Evolutionary conservation across 2,329 filamentous ascomycete species (phyloP).

Genomic region (Fusarium anguioides): DNA sequence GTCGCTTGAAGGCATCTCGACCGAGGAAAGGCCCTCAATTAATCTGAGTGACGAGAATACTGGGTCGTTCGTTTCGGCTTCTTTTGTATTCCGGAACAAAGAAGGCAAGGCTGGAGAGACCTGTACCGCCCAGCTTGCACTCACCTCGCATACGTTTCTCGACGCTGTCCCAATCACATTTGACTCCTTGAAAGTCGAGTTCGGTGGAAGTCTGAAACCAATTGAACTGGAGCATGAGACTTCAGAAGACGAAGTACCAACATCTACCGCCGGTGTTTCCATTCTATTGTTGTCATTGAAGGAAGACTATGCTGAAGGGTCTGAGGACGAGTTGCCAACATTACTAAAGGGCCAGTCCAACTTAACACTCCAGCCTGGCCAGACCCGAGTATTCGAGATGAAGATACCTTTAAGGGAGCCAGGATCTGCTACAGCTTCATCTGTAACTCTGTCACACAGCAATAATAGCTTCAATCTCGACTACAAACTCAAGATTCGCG

Average conservation of each 20-base stretch:
- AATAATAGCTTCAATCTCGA: constrained; percentile 74
- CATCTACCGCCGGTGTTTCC: constrained; percentile 14
- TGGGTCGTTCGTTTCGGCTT: constrained; percentile 64
- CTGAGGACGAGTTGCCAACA: constrained; percentile 47
- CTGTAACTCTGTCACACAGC: constrained; percentile 71
- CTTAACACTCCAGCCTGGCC: constrained; percentile 73
- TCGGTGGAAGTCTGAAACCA: constrained; percentile 67
- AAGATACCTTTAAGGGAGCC: constrained; percentile 81
- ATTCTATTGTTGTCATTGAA: constrained; percentile 47
- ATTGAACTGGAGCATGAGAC: constrained; percentile 61
- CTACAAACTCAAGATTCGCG: constrained; percentile 68
- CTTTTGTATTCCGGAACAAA: constrained; percentile 68
- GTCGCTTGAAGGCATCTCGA: constrained; percentile 63
- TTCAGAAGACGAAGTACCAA: constrained; percentile 9
- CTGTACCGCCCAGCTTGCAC: constrained; percentile 66
- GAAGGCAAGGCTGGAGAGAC: constrained; percentile 71
- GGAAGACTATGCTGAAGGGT: constrained; percentile 46
- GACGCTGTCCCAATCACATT: constrained; percentile 64
- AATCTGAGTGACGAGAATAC: constrained; percentile 62
- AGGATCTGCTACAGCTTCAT: constrained; percentile 76
- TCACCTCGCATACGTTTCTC: constrained; percentile 66
- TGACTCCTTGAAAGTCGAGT: constrained; percentile 63
- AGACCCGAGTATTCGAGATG: constrained; percentile 77
- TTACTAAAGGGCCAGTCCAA: constrained; percentile 67
- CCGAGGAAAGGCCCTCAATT: constrained; percentile 60